Evolutionary conservation across 2,329 filamentous ascomycete genomes (phyloP), one percentile per base, ranked within the genome.

Genomic region (Colletotrichum plurivorum): DNA sequence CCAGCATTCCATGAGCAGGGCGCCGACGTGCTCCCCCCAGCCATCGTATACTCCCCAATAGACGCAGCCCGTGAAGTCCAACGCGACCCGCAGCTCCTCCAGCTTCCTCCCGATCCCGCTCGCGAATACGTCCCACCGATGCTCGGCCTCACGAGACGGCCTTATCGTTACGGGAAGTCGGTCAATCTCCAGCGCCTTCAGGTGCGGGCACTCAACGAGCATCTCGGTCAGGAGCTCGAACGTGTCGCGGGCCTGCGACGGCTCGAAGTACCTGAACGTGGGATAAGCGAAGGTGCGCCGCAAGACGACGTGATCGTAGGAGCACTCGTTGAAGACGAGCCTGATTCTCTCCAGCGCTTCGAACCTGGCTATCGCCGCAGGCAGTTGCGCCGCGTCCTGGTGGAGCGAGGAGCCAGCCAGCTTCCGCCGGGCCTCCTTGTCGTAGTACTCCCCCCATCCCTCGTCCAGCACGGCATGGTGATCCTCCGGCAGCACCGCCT

Each of bases 391-490:
- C 5, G 8, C 20, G 8, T 31, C 12, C 46, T 16, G 18, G 18
- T 52, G 25, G 15, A 12, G 9, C 15, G 20, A 8, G 41, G 5
- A 20, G 12, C 53, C 18, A 16, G 25, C 12, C 3, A 16, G 15
- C 48, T 65, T 63, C 10, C 78, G 78, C 25, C 72, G 75, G 56
- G 73, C 74, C 70, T 79, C 78, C 27, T 79, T 78, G 69, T 78
- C 78, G 66, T 78, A 77, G 63, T 82, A 82, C 58, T 77, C 76
- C 48, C 73, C 69, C 76, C 79, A 82, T 25, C 80, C 80, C 46
- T 78, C 71, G 18, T 75, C 74, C 69, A 84, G 76, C 52, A 78
- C 68, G 60, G 76, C 76, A 59, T 75, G 75, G 54, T 77, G 79
- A 57, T 81, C 77, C 68, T 82, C 80, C 43, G 78, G 79, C 57